Base-by-base conservation (phyloP, 139 green algal genomes). In the Chlorella sp. region DNA sequence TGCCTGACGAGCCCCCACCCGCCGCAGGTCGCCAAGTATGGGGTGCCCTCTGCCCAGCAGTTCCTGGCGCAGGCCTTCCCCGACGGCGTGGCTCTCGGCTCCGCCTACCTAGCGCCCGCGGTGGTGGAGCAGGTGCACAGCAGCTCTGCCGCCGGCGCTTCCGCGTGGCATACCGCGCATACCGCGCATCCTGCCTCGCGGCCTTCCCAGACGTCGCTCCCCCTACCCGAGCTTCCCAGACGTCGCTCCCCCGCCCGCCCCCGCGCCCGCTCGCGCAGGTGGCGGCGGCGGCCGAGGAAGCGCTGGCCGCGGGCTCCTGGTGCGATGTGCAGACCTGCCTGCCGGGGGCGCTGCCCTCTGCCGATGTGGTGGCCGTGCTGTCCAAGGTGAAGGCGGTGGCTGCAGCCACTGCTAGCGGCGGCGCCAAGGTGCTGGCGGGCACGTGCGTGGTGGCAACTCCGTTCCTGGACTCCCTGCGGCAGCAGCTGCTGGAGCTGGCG, bases 11-110 rank as follows among this genome's bases (percentile, higher is more conserved):
- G 41, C 46, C 19, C 17, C 46, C 46, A 55, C n/a, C n/a, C n/a
- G n/a, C n/a, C n/a, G 60, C 67, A 79, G 45, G 61, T 53, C 53
- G 65, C 48, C 66, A 91, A 88, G 78, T 65, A 91, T 50, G 87
- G 87, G 46, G 82, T 95, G 4, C 46, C 78, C 1, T 67, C 83
- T 35, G 71, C 85, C 27, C 50, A 41, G n/a, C 55, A 46, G 23
- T 90, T 92, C 66, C 65, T 97, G 38, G 56, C 78, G 31, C 35
- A 79, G 14, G 64, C 73, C 33, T 94, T 94, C 80, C 86, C 90
- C 1, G 87, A 93, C 27, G 87, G 86, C 53, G 73, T 91, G 1
- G 46, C 84, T 0, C 76, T 98, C 58, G 83, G 92, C 0, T 83
- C 79, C 1, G 84, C 80, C 36, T 92, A 90, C 42, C 86, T 95